Base-by-base conservation (phyloP, 1,284 basidiomycete species). In the Moesziomyces sp. region DNA sequence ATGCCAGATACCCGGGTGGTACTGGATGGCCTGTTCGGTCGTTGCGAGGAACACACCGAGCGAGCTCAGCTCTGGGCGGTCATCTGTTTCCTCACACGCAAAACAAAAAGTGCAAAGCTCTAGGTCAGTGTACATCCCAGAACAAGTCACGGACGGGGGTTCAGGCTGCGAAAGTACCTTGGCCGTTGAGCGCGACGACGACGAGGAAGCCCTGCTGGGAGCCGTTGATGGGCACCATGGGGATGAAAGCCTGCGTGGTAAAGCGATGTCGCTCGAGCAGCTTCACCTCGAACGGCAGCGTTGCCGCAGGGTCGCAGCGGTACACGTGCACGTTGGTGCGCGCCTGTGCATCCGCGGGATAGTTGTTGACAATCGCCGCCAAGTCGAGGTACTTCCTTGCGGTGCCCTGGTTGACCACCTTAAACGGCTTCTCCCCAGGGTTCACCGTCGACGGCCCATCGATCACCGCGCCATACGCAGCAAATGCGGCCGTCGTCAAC, bases 381-480 rank as follows among this genome's bases (percentile, higher is more conserved):
- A 75, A 59, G 46, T 62, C 52, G 52, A 71, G 58, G 52, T 64
- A 80, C 62, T 83, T 83, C 18, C 55, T 40, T 8, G 79, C 80
- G 5, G 79, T 81, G 43, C 78, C 81, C 48, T 81, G 81, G 52
- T 83, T 83, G 47, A 81, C 80, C 9, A 68, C 57, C 45, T 76
- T 74, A 49, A 75, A 72, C 19, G 63, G 21, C 21, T 21, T 21
- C 21, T 21, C 21, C 21, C 21, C 21, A 21, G 21, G 21, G 21
- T 21, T 21, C 21, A 21, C 21, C 21, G 21, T 21, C 21, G 21
- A 62, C 1, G 79, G 78, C 3, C 61, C 68, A 28, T 66, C 70
- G 64, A 82, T 75, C 7, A 81, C 76, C n/a, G 65, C 52, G n/a
- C 80, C 80, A 45, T 80, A 82, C 5, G 50, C 23, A 14, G 52